Evolutionary conservation across 805 yeast species (phyloP), one percentile per base, ranked within the genome.

Genomic region (Torulaspora delbrueckii): DNA sequence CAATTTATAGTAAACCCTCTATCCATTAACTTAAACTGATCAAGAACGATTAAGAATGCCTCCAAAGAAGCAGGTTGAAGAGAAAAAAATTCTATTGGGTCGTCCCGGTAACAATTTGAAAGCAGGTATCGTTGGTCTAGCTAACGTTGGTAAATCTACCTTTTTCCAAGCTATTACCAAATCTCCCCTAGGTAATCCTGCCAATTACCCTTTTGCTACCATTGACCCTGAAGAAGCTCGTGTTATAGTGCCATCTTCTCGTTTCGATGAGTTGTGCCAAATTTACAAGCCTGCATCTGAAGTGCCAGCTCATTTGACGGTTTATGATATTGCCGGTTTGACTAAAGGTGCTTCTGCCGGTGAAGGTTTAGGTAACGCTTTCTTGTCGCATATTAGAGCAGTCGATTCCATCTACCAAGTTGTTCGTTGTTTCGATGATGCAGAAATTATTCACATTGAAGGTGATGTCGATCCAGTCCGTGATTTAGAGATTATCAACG

Each of bases 361-460:
- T 69, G 97, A 89, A 72, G 99, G 99, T 67, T 80, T 93, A 56
- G 99, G 99, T 65, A 93, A 93, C 69, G 95, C 96, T 53, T 93
- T 93, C 78, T 80, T 93, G 73, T 84, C 96, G 57, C 90, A 93
- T 69, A 93, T 93, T 61, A 81, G 98, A 71, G 93, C 96, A 40
- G 99, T 93, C 46, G 99, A 93, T 77, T 96, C 97, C 52, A 84
- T 93, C 55, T 93, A 86, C 74, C 98, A 93, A 74, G 96, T 93
- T 54, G 98, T 93, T 41, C 84, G 99, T 72, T 86, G 96, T 71
- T 93, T 93, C 63, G 96, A 89, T 65, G 99, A 93, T 69, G 95
- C 96, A 31, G 99, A 93, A 66, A 93, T 93, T 61, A 89, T 90
- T 59, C 99, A 93, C 72, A 86, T 93, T 60, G 96, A 89, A 72